Conservation (phyloP, 768 basidiomycete species). For the Lactarius psammicola region DNA sequence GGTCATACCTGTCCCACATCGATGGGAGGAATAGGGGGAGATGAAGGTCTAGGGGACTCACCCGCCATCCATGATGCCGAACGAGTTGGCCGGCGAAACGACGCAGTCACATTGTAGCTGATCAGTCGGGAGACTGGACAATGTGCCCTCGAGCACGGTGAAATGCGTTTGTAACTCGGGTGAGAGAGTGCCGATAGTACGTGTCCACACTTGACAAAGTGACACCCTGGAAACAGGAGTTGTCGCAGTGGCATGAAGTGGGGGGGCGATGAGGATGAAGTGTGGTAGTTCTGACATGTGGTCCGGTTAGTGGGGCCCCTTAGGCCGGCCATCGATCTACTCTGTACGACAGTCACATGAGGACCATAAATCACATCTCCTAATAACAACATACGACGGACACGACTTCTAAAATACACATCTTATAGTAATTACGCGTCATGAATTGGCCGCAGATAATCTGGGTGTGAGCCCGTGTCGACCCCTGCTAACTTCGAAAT, state of each 20-base stretch:
- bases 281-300: conserved; percentile 7
- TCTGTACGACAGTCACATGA: background rate
- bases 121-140: conserved; percentile 9
- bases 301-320: background rate
- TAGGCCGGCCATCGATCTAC: background rate
- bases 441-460: conserved; percentile 27
- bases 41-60: background rate
- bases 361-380: background rate
- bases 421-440: conserved; percentile 18
- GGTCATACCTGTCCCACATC: conserved; percentile 18
- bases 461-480: conserved; percentile 37
- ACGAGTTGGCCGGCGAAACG: conserved; percentile 27
- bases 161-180: conserved; percentile 17
- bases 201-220: conserved; percentile 6
- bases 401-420: background rate
- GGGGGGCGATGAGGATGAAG: conserved; percentile 18
- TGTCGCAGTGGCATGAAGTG: background rate
- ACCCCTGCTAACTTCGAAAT: conserved; percentile 31
- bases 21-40: background rate
- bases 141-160: conserved; percentile 17
- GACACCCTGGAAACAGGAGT: background rate
- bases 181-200: conserved; percentile 9
- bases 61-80: conserved; percentile 26
- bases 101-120: conserved; percentile 21
- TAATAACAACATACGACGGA: too few species aligned